Evolutionary conservation across 2,329 filamentous ascomycete species (phyloP).

Genomic region (Diaporthe caulivora): DNA sequence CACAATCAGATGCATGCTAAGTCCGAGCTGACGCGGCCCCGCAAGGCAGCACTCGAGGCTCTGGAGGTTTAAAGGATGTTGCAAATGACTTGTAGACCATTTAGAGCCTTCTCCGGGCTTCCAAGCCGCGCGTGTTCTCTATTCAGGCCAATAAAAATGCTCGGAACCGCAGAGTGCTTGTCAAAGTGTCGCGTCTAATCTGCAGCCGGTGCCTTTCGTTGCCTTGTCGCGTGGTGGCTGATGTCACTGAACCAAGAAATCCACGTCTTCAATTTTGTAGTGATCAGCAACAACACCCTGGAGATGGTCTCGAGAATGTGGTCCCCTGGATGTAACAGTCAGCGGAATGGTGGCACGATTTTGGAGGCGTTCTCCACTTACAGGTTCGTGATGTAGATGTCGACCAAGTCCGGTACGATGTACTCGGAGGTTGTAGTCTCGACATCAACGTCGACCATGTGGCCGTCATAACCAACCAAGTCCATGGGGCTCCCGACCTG

Average conservation of each 20-base stretch:
- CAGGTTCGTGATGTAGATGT: constrained; percentile 89
- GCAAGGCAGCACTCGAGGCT: constrained; percentile 37
- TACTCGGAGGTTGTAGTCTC: constrained; percentile 86
- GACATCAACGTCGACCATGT: constrained; percentile 83
- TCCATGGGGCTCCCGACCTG: constrained; percentile 87
- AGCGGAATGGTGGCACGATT: not conserved
- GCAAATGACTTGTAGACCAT: not conserved
- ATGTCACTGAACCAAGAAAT: constrained; percentile 62
- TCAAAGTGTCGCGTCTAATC: constrained; percentile 1
- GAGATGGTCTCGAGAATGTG: constrained; percentile 48
- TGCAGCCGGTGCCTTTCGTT: constrained; percentile 2
- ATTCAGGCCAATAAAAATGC: constrained; percentile 14
- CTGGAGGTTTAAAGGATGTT: not conserved
- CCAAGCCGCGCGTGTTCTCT: constrained; percentile 27
- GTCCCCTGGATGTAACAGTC: constrained; percentile 44
- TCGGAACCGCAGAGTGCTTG: not conserved
- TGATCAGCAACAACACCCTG: constrained; percentile 47
- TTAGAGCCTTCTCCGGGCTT: not conserved
- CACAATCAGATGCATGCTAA: constrained; percentile 23
- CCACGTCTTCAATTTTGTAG: constrained; percentile 70
- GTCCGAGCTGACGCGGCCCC: constrained; percentile 42
- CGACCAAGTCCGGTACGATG: constrained; percentile 80
- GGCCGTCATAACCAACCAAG: constrained; percentile 83
- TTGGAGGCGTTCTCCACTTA: constrained; percentile 55
- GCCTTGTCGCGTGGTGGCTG: constrained; percentile 40